These are phyloP conservation scores for Phoma sp. DNA, from an alignment of 2,329 filamentous ascomycete species.

Conservation along the genomic window DNA sequence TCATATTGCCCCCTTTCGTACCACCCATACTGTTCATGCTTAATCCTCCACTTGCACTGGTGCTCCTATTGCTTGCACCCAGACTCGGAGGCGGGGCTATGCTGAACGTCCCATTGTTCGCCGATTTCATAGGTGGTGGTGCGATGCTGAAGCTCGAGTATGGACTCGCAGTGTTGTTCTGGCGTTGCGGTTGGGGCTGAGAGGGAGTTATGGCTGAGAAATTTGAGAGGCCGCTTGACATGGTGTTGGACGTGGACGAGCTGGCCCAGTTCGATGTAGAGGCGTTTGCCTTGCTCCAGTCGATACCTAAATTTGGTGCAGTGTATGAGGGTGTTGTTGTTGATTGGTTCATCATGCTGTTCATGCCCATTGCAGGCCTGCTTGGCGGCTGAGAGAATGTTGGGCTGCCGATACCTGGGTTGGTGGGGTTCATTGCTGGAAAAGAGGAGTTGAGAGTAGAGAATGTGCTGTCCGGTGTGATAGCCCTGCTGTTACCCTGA, in stretches of 20 bases:
- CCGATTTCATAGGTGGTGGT: constrained; percentile 41
- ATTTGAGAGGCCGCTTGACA: constrained; percentile 42
- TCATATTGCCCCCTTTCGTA: constrained; percentile 21
- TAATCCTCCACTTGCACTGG: constrained; percentile 13
- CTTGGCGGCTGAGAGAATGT: constrained; percentile 47
- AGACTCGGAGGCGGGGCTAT: constrained; percentile 35
- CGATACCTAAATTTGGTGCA: constrained; percentile 30
- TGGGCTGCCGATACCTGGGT: constrained; percentile 41
- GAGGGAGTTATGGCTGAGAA: constrained; percentile 62
- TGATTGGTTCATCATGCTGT: constrained; percentile 36
- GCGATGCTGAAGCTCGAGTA: constrained; percentile 48
- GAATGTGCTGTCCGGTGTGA: constrained; percentile 60
- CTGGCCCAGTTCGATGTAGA: constrained; percentile 35
- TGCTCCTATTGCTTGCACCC: constrained; percentile 17
- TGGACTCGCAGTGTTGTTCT: constrained; percentile 29
- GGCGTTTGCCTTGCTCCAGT: constrained; percentile 40
- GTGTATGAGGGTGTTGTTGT: constrained; percentile 34
- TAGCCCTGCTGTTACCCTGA: constrained; percentile 50
- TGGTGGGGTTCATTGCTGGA: constrained; percentile 44
- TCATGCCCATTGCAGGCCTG: constrained; percentile 43
- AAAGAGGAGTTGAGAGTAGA: constrained; percentile 47
- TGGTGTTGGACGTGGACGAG: constrained; percentile 19
- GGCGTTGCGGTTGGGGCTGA: constrained; percentile 24
- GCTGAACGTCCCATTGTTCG: constrained; percentile 26
- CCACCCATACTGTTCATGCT: constrained; percentile 26